These are phyloP conservation scores for Tolypocladium guangdongense DNA, from an alignment of 2,329 filamentous ascomycete genomes.

Conservation along the genomic window DNA sequence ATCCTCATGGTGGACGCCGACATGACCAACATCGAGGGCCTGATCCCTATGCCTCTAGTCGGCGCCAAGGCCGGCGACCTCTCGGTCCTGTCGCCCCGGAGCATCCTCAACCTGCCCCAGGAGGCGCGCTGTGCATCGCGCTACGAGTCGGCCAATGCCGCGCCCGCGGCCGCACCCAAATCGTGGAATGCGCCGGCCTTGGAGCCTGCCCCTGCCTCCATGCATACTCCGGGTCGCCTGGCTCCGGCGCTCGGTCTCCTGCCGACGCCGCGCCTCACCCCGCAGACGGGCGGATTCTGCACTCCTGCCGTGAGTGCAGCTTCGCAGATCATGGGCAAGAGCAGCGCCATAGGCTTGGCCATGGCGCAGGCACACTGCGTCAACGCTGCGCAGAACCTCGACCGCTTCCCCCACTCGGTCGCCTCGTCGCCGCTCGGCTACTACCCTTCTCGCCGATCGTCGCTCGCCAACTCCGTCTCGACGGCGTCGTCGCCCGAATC, in stretches of 20 bases:
- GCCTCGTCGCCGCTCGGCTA: slow-evolving; percentile 42
- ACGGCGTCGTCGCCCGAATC: slow-evolving; percentile 56
- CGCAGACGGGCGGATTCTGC: slow-evolving; percentile 42
- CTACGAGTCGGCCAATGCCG: slow-evolving; percentile 26
- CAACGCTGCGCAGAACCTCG: slow-evolving; percentile 35
- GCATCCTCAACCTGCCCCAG: slow-evolving; percentile 31
- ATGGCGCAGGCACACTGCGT: slow-evolving; percentile 43
- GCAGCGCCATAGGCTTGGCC: slow-evolving; percentile 48
- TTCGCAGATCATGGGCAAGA: slow-evolving; percentile 36
- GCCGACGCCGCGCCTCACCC: slow-evolving; percentile 48
- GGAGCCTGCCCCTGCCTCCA: slow-evolving; percentile 33
- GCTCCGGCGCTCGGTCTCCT: slow-evolving; percentile 44
- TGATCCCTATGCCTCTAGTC: slow-evolving; percentile 27
- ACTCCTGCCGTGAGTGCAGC: slow-evolving; percentile 50
- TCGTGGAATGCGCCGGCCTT: slow-evolving; percentile 28
- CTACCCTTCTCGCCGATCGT: slow-evolving; percentile 43
- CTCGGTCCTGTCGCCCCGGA: slow-evolving; percentile 27
- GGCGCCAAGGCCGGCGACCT: slow-evolving; percentile 21
- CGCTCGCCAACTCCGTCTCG: slow-evolving; percentile 51
- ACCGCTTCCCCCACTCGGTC: slow-evolving; percentile 38
- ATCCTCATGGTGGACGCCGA: slow-evolving; percentile 46
- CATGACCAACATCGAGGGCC: slow-evolving; percentile 45
- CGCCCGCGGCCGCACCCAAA: slow-evolving; percentile 31
- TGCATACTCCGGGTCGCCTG: slow-evolving; percentile 33
- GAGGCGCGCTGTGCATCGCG: slow-evolving; percentile 22